phyloP scores from a whole-genome alignment of 2,329 filamentous ascomycete species.

The Ceratocystiopsis minuta region DNA sequence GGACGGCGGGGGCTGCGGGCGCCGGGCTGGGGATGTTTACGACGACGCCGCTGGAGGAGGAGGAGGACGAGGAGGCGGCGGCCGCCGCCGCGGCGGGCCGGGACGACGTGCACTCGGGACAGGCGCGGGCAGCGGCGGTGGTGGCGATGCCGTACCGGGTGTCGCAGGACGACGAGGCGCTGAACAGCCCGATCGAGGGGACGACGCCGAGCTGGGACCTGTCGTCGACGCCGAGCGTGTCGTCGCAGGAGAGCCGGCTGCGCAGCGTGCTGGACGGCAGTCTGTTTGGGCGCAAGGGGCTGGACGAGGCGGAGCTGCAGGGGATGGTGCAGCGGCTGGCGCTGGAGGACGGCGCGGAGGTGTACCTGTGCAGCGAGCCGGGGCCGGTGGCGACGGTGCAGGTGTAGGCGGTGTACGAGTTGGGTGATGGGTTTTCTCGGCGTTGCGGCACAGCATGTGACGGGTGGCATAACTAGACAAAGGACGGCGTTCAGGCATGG shows the following conservation, averaged over 20 bases:
- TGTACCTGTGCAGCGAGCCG: conserved; percentile 5
- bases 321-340: conserved; percentile 6
- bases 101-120: neutral
- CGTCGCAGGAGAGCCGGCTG: neutral
- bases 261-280: neutral
- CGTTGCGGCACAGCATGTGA: neutral
- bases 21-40: conserved; percentile 6
- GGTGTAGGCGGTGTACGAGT: neutral
- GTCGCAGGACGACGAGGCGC: conserved; percentile 7
- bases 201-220: conserved; percentile 3
- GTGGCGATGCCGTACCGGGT: conserved; percentile 7
- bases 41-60: conserved; percentile 3
- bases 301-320: conserved; percentile 5
- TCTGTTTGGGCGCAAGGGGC: neutral
- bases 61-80: neutral
- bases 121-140: neutral
- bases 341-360: conserved; percentile 6
- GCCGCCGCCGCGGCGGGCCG: too few relatives aligned
- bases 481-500: too few relatives aligned
- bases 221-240: conserved; percentile 2
- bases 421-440: too few relatives aligned
- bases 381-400: neutral
- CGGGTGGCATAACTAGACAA: neutral
- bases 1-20: too few relatives aligned
- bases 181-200: conserved; percentile 7